Evolutionary conservation across 345 rosid genomes (phyloP).

Genomic region (Gossypium longicalyx): DNA sequence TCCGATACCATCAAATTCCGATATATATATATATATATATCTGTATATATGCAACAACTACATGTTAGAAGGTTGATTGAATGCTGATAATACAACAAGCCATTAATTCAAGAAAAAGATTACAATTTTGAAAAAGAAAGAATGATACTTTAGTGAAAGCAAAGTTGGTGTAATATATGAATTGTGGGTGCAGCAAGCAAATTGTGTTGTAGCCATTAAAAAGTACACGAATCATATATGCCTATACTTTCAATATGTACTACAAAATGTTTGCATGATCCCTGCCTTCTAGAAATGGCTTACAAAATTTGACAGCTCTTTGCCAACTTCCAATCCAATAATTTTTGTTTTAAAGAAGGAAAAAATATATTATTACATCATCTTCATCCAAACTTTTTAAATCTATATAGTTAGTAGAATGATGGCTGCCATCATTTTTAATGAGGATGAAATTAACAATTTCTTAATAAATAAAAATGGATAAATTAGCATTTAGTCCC

Average conservation of each 20-base stretch:
- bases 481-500: no score
- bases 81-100: constrained; percentile 7
- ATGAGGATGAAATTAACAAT: no score
- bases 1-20: no score
- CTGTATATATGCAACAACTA: constrained; percentile 1
- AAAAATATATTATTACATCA: no score
- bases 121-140: background rate
- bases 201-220: background rate
- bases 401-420: no score
- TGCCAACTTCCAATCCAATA: background rate
- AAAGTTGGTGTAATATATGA: constrained; percentile 2
- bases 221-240: background rate
- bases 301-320: background rate
- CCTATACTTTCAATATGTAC: background rate
- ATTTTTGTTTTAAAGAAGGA: no score
- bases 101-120: background rate
- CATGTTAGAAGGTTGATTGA: background rate
- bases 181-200: constrained; percentile 9
- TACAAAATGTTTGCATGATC: background rate
- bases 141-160: background rate
- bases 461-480: no score
- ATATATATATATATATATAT: background rate
- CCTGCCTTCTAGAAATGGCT: constrained; percentile 12
- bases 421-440: no score
- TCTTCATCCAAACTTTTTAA: no score